phyloP scores from a whole-genome alignment of 2,329 filamentous ascomycete genomes.

The Diaporthe sp. region DNA sequence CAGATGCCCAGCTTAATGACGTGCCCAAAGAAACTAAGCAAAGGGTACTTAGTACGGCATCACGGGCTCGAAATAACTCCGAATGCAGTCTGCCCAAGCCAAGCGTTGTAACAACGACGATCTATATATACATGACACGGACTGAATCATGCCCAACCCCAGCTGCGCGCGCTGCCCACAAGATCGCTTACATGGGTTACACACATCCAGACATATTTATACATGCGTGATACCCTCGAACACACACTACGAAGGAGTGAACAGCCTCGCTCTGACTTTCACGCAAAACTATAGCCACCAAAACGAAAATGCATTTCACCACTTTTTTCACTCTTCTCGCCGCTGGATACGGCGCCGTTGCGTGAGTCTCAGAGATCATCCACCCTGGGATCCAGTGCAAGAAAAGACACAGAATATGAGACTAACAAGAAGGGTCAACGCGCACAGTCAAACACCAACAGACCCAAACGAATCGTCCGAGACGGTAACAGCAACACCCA shows the following conservation, averaged over 20 bases:
- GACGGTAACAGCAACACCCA: neutral
- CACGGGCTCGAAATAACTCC: neutral
- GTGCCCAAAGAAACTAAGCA: neutral
- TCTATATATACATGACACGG: slow-evolving; percentile 18
- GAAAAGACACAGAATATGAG: too few relatives aligned
- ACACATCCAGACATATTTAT: neutral
- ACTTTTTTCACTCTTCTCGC: neutral
- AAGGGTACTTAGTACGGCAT: neutral
- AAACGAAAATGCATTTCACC: neutral
- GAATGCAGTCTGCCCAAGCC: neutral
- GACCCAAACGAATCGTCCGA: neutral
- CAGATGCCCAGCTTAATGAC: neutral
- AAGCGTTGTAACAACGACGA: neutral
- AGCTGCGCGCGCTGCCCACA: neutral
- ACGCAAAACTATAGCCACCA: too few relatives aligned
- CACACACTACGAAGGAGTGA: accelerated
- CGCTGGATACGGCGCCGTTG: neutral
- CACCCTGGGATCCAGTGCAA: too few relatives aligned
- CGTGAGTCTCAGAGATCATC: neutral
- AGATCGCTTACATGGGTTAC: neutral
- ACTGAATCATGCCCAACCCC: slow-evolving; percentile 11
- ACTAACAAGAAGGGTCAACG: neutral
- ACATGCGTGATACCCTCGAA: neutral
- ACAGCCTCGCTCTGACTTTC: neutral
- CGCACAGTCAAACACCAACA: neutral